These are phyloP conservation scores for Penicillium sp. DNA, from an alignment of 2,329 filamentous ascomycete genomes.

Conservation along the genomic window DNA sequence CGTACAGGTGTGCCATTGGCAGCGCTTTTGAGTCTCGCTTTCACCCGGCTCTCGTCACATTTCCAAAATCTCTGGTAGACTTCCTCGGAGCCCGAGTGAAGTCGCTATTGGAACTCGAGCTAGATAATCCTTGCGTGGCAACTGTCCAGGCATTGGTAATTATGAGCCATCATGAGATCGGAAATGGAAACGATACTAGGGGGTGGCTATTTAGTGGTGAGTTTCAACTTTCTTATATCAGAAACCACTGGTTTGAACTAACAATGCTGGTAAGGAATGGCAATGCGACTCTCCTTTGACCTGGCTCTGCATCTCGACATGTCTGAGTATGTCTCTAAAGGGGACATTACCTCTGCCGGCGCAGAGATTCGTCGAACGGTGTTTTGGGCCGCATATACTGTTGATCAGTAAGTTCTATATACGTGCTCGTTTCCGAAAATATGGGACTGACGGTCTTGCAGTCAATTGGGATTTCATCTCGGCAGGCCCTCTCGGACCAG, in stretches of 20 bases:
- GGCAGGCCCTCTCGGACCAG: conserved; percentile 38
- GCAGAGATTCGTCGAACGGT: conserved; percentile 31
- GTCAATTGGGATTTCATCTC: conserved; percentile 37
- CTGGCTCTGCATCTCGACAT: conserved; percentile 34
- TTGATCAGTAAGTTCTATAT: conserved; percentile 23
- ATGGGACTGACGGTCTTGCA: conserved; percentile 3
- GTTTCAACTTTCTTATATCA: background rate
- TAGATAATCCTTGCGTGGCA: conserved; percentile 45
- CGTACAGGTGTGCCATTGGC: conserved; percentile 31
- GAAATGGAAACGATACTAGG: conserved; percentile 37
- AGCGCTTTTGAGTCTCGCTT: conserved; percentile 37
- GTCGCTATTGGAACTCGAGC: conserved; percentile 43
- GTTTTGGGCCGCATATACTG: conserved; percentile 40
- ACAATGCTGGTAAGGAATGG: conserved; percentile 27
- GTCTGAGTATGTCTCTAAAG: conserved; percentile 14
- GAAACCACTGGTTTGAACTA: too few relatives aligned
- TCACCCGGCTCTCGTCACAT: conserved; percentile 32
- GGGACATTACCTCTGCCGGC: conserved; percentile 12
- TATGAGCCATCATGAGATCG: conserved; percentile 42
- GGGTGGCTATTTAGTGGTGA: conserved; percentile 46
- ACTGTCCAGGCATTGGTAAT: conserved; percentile 46
- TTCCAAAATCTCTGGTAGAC: conserved; percentile 37
- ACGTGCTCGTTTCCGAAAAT: background rate
- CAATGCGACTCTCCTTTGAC: conserved; percentile 37
- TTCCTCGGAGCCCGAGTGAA: conserved; percentile 42